Percentiles rank a stretch among this genome's conserved stretches.
phyloP scores from a whole-genome alignment of 169 alveolate genomes.

The Plasmodium gaboni region DNA sequence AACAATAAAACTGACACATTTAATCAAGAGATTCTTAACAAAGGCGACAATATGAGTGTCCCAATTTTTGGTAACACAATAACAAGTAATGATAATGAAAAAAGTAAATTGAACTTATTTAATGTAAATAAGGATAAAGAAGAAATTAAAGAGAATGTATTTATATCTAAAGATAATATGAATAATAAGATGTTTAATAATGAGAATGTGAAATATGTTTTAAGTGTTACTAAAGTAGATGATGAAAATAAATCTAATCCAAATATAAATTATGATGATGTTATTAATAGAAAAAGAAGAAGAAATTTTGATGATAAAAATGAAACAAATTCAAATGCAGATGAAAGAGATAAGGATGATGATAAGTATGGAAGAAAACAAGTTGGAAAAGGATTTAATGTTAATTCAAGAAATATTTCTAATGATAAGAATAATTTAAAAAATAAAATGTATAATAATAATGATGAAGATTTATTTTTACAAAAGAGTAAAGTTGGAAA shows the following conservation, averaged over 20 bases:
- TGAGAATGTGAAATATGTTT: no score
- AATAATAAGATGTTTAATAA: no score
- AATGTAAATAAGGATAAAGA: neutral
- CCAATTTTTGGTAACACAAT: neutral
- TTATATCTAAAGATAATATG: no score
- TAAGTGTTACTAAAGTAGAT: neutral
- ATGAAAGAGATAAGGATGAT: conserved; percentile 9
- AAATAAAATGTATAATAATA: neutral
- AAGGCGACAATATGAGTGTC: neutral
- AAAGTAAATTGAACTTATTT: neutral
- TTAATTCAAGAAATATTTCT: neutral
- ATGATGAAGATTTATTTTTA: conserved; percentile 29
- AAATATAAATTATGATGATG: conserved; percentile 63
- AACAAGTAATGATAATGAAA: neutral
- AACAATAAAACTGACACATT: neutral
- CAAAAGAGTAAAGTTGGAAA: conserved; percentile 60
- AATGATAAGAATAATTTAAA: conserved; percentile 2
- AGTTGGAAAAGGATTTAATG: neutral
- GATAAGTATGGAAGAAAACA: conserved; percentile 10
- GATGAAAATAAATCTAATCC: conserved; percentile 1
- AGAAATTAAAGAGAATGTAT: neutral
- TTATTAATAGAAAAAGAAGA: conserved; percentile 52
- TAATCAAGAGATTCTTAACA: neutral
- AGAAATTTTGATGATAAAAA: conserved; percentile 39
- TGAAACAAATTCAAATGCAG: neutral